Evolutionary conservation across 768 basidiomycete species (phyloP).

Genomic region (Thelephora aurantiotincta): DNA sequence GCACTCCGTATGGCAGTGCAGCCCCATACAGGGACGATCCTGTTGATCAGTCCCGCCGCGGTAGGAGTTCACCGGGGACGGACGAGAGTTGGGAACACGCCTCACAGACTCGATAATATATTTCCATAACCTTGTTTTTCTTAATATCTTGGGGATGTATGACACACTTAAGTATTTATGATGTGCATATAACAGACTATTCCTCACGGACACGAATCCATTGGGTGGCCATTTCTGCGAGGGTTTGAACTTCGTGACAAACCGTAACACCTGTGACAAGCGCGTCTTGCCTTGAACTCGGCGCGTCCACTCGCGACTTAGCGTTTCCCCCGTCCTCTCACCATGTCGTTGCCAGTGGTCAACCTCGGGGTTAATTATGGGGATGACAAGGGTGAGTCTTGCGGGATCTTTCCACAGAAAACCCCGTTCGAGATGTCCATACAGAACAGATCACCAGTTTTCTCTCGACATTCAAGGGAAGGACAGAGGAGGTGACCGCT

Average conservation of each 20-base stretch:
- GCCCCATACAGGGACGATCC: constrained; percentile 44
- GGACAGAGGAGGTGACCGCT: constrained; percentile 47
- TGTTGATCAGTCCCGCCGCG: constrained; percentile 19
- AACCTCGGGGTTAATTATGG: constrained; percentile 53
- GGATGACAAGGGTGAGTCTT: constrained; percentile 47
- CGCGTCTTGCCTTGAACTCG: no score
- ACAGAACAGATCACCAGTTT: constrained; percentile 60
- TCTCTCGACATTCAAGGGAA: constrained; percentile 50
- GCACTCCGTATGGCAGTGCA: constrained; percentile 8
- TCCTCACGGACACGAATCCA: background rate
- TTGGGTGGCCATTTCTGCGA: background rate
- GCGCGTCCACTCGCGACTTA: background rate
- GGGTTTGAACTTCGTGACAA: background rate
- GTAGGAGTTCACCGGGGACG: constrained; percentile 32
- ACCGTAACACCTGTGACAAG: no score
- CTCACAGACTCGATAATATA: constrained; percentile 20
- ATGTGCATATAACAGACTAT: background rate
- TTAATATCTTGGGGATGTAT: no score
- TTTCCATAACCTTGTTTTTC: constrained; percentile 5
- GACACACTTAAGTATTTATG: no score
- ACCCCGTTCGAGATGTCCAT: background rate
- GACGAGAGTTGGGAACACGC: constrained; percentile 70
- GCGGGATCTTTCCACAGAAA: background rate
- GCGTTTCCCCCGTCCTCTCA: constrained; percentile 7
- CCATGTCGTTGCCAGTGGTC: constrained; percentile 54